Evolutionary conservation across 2,329 filamentous ascomycete genomes (phyloP), one percentile per base, ranked within the genome.

Genomic region (Hymenoscyphus linearis): DNA sequence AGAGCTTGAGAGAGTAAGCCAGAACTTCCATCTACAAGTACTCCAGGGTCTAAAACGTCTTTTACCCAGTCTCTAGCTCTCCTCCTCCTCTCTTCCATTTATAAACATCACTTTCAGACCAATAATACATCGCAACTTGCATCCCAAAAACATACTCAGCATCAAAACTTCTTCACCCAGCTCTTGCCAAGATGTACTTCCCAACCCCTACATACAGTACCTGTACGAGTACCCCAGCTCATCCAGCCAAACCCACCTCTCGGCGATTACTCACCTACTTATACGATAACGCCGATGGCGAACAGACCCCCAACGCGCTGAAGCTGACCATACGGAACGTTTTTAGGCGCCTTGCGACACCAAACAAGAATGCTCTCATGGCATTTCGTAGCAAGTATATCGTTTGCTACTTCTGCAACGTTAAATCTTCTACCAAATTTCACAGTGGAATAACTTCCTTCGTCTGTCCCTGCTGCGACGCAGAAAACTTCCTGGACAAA

Each of bases 401-500:
- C 67, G 79, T 77, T 65, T 96, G 92, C 80, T 93, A 96, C 79
- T 96, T 93, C 75, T 96, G 93, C 75, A 88, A 89, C 68, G 80
- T 81, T 72, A 85, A 83, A 68, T 89, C 88, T 36, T 78, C 80
- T 36, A 79, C 84, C 60, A 78, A 76, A 65, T 86, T 83, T 69
- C 82, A 85, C 68, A 82, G 83, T 34, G 71, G 73, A 58, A 79
- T 85, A 60, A 81, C 80, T 72, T 82, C 85, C 70, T 96, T 93
- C 76, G 79, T 86, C 53, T 96, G 92, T 75, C 76, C 82, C 22
- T 79, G 83, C 64, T 99, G 95, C 79, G 90, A 95, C 69, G 90
- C 93, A 18, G 86, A 88, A 62, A 99, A 98, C 75, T 90, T 91
- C 77, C 80, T 97, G 35, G 95, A 99, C 73, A 82, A 93, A 78